Percentiles rank a stretch among this genome's conserved stretches.
Conservation (phyloP, 163 green algal genomes). For the Trebouxiophyceae sp. region DNA sequence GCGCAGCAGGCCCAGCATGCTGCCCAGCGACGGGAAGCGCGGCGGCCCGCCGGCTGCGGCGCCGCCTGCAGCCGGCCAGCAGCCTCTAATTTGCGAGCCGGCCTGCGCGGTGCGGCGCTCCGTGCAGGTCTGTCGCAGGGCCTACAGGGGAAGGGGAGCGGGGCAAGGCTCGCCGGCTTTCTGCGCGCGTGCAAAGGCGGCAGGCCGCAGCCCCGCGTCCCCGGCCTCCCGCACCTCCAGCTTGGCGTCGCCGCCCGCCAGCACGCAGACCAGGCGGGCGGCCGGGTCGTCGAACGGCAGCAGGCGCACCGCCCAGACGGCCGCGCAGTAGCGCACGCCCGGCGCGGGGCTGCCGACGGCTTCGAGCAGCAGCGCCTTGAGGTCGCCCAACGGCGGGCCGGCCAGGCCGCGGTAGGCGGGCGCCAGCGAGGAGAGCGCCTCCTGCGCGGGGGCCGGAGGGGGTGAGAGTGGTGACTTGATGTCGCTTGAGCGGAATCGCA, state of each 20-base stretch:
- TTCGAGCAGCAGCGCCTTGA: conserved; percentile 52
- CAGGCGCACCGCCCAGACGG: conserved; percentile 69
- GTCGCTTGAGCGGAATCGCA: too few species aligned
- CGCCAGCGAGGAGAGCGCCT: conserved; percentile 51
- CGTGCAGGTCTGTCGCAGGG: too few species aligned
- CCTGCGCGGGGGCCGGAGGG: too few species aligned
- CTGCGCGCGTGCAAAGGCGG: too few species aligned
- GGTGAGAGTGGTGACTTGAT: too few species aligned
- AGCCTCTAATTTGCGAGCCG: too few species aligned
- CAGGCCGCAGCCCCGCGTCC: conserved; percentile 14
- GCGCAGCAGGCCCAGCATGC: conserved; percentile 16
- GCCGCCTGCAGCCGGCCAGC: too few species aligned
- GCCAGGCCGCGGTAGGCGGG: conserved; percentile 44
- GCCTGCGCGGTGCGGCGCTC: background rate
- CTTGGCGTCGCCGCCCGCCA: conserved; percentile 60
- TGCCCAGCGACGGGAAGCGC: background rate
- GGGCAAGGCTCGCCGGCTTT: too few species aligned
- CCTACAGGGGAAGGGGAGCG: too few species aligned
- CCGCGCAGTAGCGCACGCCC: conserved; percentile 27
- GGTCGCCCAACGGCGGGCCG: conserved; percentile 22
- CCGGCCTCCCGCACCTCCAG: conserved; percentile 45
- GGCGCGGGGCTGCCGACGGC: conserved; percentile 34
- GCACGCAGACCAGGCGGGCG: conserved; percentile 56
- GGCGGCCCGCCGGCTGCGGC: background rate
- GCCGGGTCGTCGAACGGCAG: conserved; percentile 52